phyloP scores from a whole-genome alignment of 2,329 filamentous ascomycete species.

The Chaetothyriales sp. region DNA sequence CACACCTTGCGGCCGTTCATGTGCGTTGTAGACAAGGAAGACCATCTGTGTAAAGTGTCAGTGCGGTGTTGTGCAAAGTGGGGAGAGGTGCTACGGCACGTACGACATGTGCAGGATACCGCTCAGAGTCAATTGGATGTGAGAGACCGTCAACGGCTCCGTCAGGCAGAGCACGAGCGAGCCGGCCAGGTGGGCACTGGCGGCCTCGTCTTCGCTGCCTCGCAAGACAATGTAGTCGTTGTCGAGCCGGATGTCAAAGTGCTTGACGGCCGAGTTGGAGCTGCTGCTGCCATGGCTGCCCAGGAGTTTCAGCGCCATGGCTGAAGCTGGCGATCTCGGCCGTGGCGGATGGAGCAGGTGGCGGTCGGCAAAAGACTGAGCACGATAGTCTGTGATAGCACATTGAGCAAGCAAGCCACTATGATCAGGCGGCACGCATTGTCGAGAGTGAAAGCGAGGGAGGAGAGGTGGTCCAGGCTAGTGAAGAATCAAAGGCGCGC shows the following conservation, averaged over 20 bases:
- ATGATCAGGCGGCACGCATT: neutral
- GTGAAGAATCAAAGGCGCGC: neutral
- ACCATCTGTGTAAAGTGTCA: conserved; percentile 8
- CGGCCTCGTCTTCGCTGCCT: conserved; percentile 58
- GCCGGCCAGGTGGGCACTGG: conserved; percentile 59
- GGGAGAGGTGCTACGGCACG: conserved; percentile 21
- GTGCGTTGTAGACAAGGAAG: conserved; percentile 19
- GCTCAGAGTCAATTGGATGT: conserved; percentile 55
- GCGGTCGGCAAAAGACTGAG: conserved; percentile 5
- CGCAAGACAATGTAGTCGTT: conserved; percentile 68
- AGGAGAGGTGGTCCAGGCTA: neutral
- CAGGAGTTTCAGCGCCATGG: conserved; percentile 34
- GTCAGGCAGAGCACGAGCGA: conserved; percentile 59
- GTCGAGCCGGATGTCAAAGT: conserved; percentile 47
- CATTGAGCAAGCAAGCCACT: neutral
- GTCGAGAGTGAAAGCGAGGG: neutral
- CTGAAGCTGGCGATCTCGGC: conserved; percentile 6
- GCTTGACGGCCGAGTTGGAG: conserved; percentile 29
- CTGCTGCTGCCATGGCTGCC: conserved; percentile 22
- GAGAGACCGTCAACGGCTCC: conserved; percentile 53
- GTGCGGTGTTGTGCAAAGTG: neutral
- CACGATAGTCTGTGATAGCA: neutral
- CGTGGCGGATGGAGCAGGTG: conserved; percentile 5
- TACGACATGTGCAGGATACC: conserved; percentile 56
- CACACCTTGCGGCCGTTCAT: conserved; percentile 14